Base-by-base conservation (phyloP, 257 asterid species). In the Avicennia marina region DNA sequence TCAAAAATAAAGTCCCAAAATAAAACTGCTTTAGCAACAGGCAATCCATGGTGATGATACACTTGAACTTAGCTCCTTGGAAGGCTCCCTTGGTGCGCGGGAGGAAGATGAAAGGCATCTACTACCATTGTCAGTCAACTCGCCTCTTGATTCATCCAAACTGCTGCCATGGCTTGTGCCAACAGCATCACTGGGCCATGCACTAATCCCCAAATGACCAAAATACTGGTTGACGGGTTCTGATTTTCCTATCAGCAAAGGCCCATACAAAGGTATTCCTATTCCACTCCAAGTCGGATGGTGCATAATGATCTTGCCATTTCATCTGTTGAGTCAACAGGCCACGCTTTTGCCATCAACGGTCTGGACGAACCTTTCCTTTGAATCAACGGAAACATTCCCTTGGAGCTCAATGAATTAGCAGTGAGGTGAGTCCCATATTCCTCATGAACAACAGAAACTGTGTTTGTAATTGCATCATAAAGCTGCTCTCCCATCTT, bases 301-400 rank as follows among this genome's bases (percentile, higher is more conserved):
- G 25, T 74, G 84, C 56, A 60, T 32, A 58, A 57, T 39, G 12
- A 85, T 74, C 65, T 58, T 78, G 1, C 90, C 94, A 49, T 73
- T 76, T 39, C 64, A 68, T 70, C 85, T 18, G 77, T 29, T 0
- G 75, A 68, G 67, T 89, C 82, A 54, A 93, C 85, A 44, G 98
- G 99, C 99, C 99, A 93, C 13, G 97, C 97, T 81, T 82, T 93
- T 0, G 99, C 99, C 99, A 93, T 93, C 82, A 93, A 44, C 65
- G 82, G 96, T 77, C 99, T 71, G 17, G 72, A 67, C 32, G 99
- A 93, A 66, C 94, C 97, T 74, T 93, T 79, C 74, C 99, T 76
- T 72, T 91, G 97, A 66, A 93, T 89, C 75, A 93, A 62, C 77
- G 89, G 99, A 72, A 93, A 82, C 99, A 93, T 89, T 60, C 99